phyloP scores from a whole-genome alignment of 805 yeast species.

The Suhomyces vadensis region DNA sequence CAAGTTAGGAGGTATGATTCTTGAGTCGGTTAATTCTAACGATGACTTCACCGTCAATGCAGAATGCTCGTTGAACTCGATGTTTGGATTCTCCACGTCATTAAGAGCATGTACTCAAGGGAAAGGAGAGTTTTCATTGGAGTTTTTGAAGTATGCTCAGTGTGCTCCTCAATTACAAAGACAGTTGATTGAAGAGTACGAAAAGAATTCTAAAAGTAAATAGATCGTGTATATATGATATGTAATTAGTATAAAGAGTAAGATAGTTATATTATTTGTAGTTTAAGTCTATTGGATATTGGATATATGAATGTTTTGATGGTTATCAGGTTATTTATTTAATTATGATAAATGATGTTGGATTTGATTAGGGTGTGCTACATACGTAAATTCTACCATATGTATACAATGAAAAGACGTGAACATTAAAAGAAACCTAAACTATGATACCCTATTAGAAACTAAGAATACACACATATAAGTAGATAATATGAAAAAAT shows the following conservation, averaged over 20 bases:
- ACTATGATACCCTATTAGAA: constrained; percentile 28
- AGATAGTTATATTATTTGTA: background rate
- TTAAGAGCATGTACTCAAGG: constrained; percentile 98
- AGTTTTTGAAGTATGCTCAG: constrained; percentile 89
- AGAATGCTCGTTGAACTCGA: constrained; percentile 92
- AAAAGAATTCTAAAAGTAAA: constrained; percentile 26
- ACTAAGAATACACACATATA: constrained; percentile 30
- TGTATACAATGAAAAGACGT: constrained; percentile 20
- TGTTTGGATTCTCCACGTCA: constrained; percentile 95
- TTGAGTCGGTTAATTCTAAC: constrained; percentile 89
- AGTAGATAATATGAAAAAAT: constrained; percentile 14
- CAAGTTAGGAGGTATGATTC: constrained; percentile 88
- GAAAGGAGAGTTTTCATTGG: constrained; percentile 96
- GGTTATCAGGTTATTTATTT: background rate
- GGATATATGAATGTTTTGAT: background rate
- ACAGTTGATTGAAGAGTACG: constrained; percentile 82
- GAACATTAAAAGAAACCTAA: constrained; percentile 30
- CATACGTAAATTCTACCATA: background rate
- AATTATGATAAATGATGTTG: background rate
- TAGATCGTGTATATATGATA: constrained; percentile 17
- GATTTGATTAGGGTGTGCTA: background rate
- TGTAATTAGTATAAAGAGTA: background rate
- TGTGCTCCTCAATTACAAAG: constrained; percentile 88
- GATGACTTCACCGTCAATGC: constrained; percentile 94
- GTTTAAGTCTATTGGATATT: background rate